A percentile compares a stretch with the other conserved stretches of the same genome.
Evolutionary conservation across 2,329 filamentous ascomycete species (phyloP).

Genomic region (Cercospora janseana): DNA sequence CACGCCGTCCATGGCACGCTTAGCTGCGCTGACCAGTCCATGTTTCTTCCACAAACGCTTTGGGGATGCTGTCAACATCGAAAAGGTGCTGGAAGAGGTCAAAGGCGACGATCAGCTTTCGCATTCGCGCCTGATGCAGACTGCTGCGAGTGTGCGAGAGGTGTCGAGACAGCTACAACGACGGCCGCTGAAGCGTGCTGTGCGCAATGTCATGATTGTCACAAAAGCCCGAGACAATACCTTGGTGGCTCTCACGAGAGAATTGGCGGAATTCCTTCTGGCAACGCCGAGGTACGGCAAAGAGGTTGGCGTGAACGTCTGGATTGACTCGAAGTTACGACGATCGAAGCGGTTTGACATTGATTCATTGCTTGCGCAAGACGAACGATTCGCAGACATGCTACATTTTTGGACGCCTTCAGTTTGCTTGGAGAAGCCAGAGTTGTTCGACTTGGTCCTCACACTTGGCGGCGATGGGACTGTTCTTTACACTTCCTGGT

Average conservation of each 20-base stretch:
- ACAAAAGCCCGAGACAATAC: constrained; percentile 96
- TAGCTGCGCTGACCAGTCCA: constrained; percentile 77
- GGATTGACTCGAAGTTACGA: constrained; percentile 92
- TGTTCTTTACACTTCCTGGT: constrained; percentile 83
- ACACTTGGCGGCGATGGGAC: constrained; percentile 85
- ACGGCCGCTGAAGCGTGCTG: constrained; percentile 84
- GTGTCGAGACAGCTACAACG: constrained; percentile 94
- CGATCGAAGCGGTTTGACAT: constrained; percentile 86
- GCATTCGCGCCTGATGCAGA: constrained; percentile 91
- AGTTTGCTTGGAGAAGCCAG: constrained; percentile 87
- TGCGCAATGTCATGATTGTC: constrained; percentile 95
- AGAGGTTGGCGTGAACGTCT: constrained; percentile 90
- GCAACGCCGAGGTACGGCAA: constrained; percentile 85
- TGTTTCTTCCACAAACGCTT: constrained; percentile 98
- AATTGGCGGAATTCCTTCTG: constrained; percentile 84
- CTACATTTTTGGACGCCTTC: constrained; percentile 95
- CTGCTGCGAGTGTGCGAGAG: constrained; percentile 89
- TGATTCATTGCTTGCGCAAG: constrained; percentile 66
- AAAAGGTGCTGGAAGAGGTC: constrained; percentile 93
- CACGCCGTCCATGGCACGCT: constrained; percentile 39
- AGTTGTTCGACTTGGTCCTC: constrained; percentile 91
- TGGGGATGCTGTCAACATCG: constrained; percentile 91
- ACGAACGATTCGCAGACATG: constrained; percentile 76
- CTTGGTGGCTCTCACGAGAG: constrained; percentile 81
- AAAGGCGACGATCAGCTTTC: constrained; percentile 84